Conservation (phyloP, 768 basidiomycete genomes). For the Pisolithus albus region DNA sequence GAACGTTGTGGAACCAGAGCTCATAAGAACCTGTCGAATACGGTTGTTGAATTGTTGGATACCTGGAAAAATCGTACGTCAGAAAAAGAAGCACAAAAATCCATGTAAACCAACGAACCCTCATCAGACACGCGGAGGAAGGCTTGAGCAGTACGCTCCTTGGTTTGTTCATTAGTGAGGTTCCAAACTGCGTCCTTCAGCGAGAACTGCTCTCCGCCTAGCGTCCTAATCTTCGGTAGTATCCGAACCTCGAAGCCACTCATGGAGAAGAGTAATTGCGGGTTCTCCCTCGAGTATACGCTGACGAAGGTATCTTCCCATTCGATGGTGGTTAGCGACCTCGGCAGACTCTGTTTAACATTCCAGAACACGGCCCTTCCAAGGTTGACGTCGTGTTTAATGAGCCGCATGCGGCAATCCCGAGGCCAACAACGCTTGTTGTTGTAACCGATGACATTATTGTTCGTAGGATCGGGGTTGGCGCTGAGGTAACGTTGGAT, state of each 20-base stretch:
- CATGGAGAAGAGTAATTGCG: conserved; percentile 97
- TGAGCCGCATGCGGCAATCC: conserved; percentile 97
- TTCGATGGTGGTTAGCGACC: conserved; percentile 96
- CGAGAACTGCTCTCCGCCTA: conserved; percentile 95
- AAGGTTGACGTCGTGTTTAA: conserved; percentile 99
- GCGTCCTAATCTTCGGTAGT: conserved; percentile 90
- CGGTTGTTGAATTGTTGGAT: conserved; percentile 98
- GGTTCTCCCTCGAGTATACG: conserved; percentile 96
- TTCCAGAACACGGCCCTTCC: conserved; percentile 99
- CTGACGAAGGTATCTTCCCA: conserved; percentile 99
- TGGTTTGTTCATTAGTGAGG: conserved; percentile 92
- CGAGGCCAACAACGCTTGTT: conserved; percentile 99
- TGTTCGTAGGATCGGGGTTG: conserved; percentile 97
- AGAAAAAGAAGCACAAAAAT: neutral
- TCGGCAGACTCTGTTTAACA: conserved; percentile 91
- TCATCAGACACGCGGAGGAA: conserved; percentile 98
- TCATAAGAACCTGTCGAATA: conserved; percentile 95
- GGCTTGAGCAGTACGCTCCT: conserved; percentile 96
- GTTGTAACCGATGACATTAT: conserved; percentile 98
- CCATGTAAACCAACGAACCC: conserved; percentile 34
- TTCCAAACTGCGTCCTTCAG: conserved; percentile 97
- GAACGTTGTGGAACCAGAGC: conserved; percentile 97
- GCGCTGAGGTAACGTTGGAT: conserved; percentile 97
- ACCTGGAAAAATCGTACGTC: conserved; percentile 34
- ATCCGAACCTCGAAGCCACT: conserved; percentile 98